Percentiles rank a stretch among this genome's conserved stretches.
Evolutionary conservation across 2,329 filamentous ascomycete species (phyloP).

Genomic region (Amesomyces nigricolor): DNA sequence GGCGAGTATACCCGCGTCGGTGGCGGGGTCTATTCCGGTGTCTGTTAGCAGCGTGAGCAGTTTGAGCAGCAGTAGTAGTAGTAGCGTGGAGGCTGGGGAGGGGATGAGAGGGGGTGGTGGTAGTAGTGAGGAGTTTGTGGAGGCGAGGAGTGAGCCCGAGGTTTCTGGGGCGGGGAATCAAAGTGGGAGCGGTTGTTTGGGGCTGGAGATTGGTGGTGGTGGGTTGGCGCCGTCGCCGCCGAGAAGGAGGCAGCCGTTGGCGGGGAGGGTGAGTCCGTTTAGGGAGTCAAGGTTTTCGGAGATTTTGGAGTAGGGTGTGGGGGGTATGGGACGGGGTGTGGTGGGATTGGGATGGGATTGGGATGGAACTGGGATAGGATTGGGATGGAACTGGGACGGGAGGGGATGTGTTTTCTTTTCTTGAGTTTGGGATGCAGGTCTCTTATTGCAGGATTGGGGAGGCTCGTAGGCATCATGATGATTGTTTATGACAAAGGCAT

Average conservation of each 20-base stretch:
- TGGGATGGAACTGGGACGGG: too few species aligned
- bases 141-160: constrained; percentile 28
- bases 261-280: constrained; percentile 37
- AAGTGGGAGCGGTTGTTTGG: constrained; percentile 8
- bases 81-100: neutral
- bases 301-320: constrained; percentile 34
- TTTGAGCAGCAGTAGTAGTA: constrained; percentile 13
- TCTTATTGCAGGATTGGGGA: too few species aligned
- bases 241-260: neutral
- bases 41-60: constrained; percentile 24
- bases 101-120: neutral
- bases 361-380: too few species aligned
- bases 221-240: constrained; percentile 24
- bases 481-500: too few species aligned
- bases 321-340: too few species aligned
- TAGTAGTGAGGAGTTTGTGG: constrained; percentile 19
- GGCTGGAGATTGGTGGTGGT: constrained; percentile 2
- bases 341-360: too few species aligned
- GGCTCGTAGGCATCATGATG: too few species aligned
- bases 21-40: neutral
- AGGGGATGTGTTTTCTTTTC: neutral
- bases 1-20: constrained; percentile 7
- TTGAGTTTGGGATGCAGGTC: neutral
- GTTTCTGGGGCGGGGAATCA: neutral
- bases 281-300: constrained; percentile 48